Base-by-base conservation (phyloP, 106 monocot genomes). In the Acorus calamus region DNA sequence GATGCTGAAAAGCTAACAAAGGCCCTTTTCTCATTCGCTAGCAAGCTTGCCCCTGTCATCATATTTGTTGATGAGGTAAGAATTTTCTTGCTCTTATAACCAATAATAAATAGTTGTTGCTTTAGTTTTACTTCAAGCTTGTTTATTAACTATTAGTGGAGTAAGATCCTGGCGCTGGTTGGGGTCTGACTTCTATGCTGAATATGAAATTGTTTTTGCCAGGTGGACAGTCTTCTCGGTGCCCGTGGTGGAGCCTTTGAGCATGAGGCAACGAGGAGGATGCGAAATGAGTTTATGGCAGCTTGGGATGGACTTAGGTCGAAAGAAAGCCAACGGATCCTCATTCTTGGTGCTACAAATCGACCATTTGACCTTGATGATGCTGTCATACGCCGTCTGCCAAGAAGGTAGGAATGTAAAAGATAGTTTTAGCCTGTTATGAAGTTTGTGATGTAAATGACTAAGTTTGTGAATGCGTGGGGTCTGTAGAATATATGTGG, bases 1-100 rank as follows among this genome's bases (percentile, higher is more conserved):
- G 98, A 98, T 88, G 92, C 92, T 62, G 98, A 98, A 71, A 98
- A 98, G 77, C 83, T 98, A 58, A 92, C 98, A 47, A 98, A 88
- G 77, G 92, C 98, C 2, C 92, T 98, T 44, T 98, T 98, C 78
- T 92, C 98, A 50, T 98, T 98, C 60, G 98, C 98, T 1, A 88
- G 74, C 60, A 71, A 78, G 45, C 76, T 98, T 50, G 79, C 98
- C 7, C 98, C 98, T 56, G 98, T 88, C n/a, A 98, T 98, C n/a
- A 83, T 98, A 78, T 98, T 98, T 75, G 92, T 98, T 66, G 98
- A 98, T 69, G 98, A 98, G 98, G 98, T 98, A 69, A 57, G 2
- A 0, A 51, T 61, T 28, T 28, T 28, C 28, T 28, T 28, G 28
- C 28, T 28, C 28, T 28, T 48, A 42, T 3, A 10, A 13, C 3